phyloP scores from a whole-genome alignment of 1,139 yeast species.

The Saccharomyces pastorianus region DNA sequence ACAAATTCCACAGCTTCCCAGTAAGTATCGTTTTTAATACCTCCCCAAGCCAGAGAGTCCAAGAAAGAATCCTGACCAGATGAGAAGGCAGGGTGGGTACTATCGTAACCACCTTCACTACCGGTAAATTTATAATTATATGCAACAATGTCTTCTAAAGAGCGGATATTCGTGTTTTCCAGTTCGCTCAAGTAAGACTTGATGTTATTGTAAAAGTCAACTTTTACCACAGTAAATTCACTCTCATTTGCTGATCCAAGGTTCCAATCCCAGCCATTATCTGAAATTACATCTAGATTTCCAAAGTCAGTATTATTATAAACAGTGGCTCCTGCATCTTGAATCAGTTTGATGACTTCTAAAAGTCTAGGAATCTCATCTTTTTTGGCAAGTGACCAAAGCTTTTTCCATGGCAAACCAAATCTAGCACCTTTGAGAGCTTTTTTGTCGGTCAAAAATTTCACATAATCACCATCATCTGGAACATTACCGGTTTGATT shows the following conservation, averaged over 20 bases:
- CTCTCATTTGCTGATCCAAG: constrained; percentile 24
- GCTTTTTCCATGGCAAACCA: constrained; percentile 26
- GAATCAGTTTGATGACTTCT: constrained; percentile 15
- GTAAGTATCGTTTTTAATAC: constrained; percentile 25
- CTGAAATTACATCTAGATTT: neutral
- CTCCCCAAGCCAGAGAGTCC: constrained; percentile 25
- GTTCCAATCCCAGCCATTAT: constrained; percentile 27
- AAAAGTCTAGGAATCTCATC: constrained; percentile 15
- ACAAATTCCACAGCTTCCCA: neutral
- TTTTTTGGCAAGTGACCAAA: constrained; percentile 18
- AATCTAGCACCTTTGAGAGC: constrained; percentile 26
- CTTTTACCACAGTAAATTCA: constrained; percentile 27
- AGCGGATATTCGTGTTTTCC: constrained; percentile 1
- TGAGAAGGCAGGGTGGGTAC: too few species aligned
- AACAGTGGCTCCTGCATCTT: neutral
- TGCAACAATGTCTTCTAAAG: constrained; percentile 23
- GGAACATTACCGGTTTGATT: neutral
- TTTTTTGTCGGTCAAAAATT: constrained; percentile 17
- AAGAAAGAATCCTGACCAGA: too few species aligned
- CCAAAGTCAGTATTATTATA: neutral
- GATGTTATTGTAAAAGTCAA: constrained; percentile 27
- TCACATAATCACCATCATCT: constrained; percentile 11
- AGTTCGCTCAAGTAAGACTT: constrained; percentile 19
- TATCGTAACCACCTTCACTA: too few species aligned
- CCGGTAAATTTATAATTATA: too few species aligned